phyloP scores from a whole-genome alignment of 352 stramenopile genomes.

The Discostella stelligera region DNA sequence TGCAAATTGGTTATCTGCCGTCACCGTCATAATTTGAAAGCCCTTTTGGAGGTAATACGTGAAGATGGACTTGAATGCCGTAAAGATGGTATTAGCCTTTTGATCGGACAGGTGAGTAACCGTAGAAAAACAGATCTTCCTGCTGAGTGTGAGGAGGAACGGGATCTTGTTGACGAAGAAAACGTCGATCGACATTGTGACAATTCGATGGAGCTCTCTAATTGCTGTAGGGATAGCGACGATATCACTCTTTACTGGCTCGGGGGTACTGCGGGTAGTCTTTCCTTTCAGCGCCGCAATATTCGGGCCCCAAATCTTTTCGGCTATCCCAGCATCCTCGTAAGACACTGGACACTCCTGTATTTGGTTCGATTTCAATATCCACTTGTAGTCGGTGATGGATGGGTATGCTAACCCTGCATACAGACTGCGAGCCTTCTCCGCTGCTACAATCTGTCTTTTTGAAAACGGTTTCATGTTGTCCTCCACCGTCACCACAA shows the following conservation, averaged over 20 bases:
- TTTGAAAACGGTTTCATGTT: neutral
- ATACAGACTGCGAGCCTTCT: neutral
- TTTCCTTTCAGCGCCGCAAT: conserved; percentile 1
- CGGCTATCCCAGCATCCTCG: neutral
- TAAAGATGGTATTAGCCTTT: conserved; percentile 13
- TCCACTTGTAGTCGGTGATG: neutral
- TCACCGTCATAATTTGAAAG: too few species aligned
- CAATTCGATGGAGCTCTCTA: neutral
- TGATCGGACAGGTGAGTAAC: neutral
- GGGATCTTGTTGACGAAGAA: conserved; percentile 6
- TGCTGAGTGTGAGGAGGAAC: neutral
- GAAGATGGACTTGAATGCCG: conserved; percentile 6
- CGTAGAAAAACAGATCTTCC: neutral
- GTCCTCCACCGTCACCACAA: neutral
- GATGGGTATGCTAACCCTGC: conserved; percentile 1
- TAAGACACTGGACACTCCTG: neutral
- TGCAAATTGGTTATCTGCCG: too few species aligned
- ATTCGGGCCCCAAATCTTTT: neutral
- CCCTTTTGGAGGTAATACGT: too few species aligned
- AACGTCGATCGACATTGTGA: neutral
- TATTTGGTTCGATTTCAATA: too few species aligned
- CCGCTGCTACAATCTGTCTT: neutral
- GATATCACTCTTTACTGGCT: neutral
- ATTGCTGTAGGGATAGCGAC: neutral
- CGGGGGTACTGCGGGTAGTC: neutral